A percentile compares a stretch with the other conserved stretches of the same genome.
Evolutionary conservation across 2,329 filamentous ascomycete genomes (phyloP).

Genomic region (Ascochyta clinopodiicola): DNA sequence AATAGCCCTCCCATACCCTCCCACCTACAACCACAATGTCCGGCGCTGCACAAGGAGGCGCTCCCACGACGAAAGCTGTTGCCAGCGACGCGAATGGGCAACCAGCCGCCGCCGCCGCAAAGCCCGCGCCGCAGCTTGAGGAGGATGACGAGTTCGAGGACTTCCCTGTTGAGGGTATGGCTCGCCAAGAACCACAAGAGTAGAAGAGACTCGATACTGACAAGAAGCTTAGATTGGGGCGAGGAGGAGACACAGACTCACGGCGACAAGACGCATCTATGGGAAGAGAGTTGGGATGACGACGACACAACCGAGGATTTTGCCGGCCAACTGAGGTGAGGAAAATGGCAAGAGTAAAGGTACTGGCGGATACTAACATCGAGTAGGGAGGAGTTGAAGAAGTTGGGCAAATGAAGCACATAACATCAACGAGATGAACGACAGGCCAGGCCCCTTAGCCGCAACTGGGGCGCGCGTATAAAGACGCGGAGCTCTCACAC

Average conservation of each 20-base stretch:
- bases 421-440: conserved; percentile 3
- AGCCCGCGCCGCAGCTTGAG: conserved; percentile 74
- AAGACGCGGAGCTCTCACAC: neutral
- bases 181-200: neutral
- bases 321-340: conserved; percentile 89
- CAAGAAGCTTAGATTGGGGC: conserved; percentile 71
- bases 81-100: conserved; percentile 26
- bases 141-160: conserved; percentile 99
- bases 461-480: neutral
- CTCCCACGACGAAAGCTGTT: conserved; percentile 50
- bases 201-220: conserved; percentile 14
- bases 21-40: conserved; percentile 53
- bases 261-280: conserved; percentile 80
- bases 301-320: conserved; percentile 98
- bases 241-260: conserved; percentile 89
- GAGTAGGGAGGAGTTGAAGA: conserved; percentile 86
- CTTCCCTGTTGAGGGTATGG: conserved; percentile 89
- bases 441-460: neutral
- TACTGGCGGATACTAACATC: conserved; percentile 7
- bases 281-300: conserved; percentile 99
- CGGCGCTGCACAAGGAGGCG: conserved; percentile 49
- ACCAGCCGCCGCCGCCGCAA: conserved; percentile 42
- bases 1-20: neutral
- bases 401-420: conserved; percentile 72
- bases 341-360: conserved; percentile 20